phyloP scores from a whole-genome alignment of 2,329 filamentous ascomycete genomes.

The Cladosporium sp. region DNA sequence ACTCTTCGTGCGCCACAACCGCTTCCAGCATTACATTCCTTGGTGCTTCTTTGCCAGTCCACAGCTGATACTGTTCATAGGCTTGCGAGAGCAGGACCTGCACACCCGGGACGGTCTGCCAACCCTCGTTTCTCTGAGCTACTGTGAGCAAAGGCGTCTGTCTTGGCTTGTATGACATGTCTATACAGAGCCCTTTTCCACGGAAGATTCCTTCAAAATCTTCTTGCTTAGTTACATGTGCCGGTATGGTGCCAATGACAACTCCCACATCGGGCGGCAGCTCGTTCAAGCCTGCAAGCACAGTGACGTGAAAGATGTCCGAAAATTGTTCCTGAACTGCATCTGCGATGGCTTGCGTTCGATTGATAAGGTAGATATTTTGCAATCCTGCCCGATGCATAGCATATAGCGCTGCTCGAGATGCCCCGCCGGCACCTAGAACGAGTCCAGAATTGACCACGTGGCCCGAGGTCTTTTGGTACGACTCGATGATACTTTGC shows the following conservation, averaged over 20 bases:
- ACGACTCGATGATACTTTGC: neutral
- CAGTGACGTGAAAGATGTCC: neutral
- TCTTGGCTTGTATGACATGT: slow-evolving; percentile 7
- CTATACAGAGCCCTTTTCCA: neutral
- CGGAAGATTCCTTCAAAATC: neutral
- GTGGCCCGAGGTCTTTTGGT: neutral
- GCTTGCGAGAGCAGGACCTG: neutral
- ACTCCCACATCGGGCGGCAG: neutral
- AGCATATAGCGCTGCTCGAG: neutral
- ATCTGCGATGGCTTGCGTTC: neutral
- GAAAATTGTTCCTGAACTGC: neutral
- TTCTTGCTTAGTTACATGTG: neutral
- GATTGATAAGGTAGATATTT: neutral
- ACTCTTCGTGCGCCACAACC: neutral
- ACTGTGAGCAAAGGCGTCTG: neutral
- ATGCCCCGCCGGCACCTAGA: neutral
- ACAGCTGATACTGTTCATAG: neutral
- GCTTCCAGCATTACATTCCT: neutral
- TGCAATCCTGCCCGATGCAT: neutral
- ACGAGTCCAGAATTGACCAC: neutral
- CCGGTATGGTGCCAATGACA: neutral
- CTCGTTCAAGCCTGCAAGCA: neutral
- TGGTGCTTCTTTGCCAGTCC: neutral
- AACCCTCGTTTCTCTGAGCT: neutral
- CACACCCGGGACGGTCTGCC: neutral